Conservation (phyloP, 768 basidiomycete genomes). For the Auriscalpium orientale region DNA sequence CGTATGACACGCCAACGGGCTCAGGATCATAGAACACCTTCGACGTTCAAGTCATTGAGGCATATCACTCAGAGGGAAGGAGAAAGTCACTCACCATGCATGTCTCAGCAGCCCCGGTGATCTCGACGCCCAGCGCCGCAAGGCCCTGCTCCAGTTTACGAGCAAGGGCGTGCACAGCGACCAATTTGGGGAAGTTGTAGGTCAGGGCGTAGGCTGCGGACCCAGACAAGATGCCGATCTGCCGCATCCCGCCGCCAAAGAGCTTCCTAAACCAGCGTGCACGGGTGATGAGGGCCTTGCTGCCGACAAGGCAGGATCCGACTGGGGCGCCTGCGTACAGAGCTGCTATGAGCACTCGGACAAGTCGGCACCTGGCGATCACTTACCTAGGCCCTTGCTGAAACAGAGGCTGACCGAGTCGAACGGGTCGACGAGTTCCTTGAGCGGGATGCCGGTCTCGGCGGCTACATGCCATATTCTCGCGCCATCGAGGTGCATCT, state of each 20-base stretch:
- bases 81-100: slow-evolving; percentile 60
- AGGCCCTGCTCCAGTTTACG: slow-evolving; percentile 63
- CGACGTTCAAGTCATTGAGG: not conserved
- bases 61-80: not conserved
- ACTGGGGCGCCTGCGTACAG: slow-evolving; percentile 56
- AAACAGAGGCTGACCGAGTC: slow-evolving; percentile 93
- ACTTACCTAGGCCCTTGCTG: slow-evolving; percentile 88
- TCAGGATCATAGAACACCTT: slow-evolving; percentile 81
- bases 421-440: slow-evolving; percentile 79
- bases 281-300: slow-evolving; percentile 66
- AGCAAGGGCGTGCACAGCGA: slow-evolving; percentile 67
- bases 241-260: slow-evolving; percentile 93
- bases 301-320: slow-evolving; percentile 79
- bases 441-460: slow-evolving; percentile 57
- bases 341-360: not conserved
- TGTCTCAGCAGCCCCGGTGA: slow-evolving; percentile 73
- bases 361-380: not conserved
- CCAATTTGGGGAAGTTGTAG: slow-evolving; percentile 71
- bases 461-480: slow-evolving; percentile 91
- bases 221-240: slow-evolving; percentile 79
- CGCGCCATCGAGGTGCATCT: slow-evolving; percentile 90
- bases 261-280: slow-evolving; percentile 92
- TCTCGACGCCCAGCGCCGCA: slow-evolving; percentile 62
- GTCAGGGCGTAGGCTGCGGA: slow-evolving; percentile 84
- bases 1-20: slow-evolving; percentile 58